Percentiles rank a stretch among this genome's conserved stretches.
Conservation (phyloP, 352 stramenopile genomes). For the Globisporangium spinosum region DNA sequence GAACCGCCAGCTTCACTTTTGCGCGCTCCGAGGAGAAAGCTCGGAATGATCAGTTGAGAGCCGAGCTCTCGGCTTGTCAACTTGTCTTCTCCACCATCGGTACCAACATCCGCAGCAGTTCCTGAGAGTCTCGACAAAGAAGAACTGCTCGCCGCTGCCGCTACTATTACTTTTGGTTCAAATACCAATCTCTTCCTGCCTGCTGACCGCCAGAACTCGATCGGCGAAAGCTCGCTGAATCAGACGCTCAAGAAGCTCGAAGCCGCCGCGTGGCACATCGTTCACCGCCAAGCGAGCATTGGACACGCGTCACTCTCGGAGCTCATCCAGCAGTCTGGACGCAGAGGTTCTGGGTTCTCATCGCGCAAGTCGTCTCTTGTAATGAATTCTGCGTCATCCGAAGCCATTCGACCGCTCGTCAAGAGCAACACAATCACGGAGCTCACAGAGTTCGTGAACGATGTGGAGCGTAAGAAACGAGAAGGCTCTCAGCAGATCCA, state of each 20-base stretch:
- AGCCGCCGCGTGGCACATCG: conserved; percentile 45
- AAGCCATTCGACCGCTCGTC: neutral
- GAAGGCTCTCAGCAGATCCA: neutral
- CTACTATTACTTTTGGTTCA: neutral
- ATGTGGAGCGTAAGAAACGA: conserved; percentile 33
- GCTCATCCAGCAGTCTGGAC: conserved; percentile 15
- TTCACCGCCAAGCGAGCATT: conserved; percentile 34
- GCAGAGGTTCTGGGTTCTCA: neutral
- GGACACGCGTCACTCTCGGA: conserved; percentile 21
- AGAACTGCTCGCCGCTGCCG: neutral
- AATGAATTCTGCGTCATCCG: neutral
- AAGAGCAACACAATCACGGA: conserved; percentile 20
- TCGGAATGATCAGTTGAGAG: conserved; percentile 8
- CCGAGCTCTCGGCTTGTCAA: neutral
- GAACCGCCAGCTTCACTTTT: neutral
- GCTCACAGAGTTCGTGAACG: conserved; percentile 29
- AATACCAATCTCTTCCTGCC: neutral
- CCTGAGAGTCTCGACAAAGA: neutral
- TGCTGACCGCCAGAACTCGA: conserved; percentile 2
- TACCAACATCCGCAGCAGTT: neutral
- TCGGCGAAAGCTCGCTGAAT: conserved; percentile 20
- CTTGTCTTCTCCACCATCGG: neutral
- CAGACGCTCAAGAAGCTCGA: conserved; percentile 37
- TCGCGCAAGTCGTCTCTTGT: conserved; percentile 9
- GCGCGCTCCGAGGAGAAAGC: conserved; percentile 1